phyloP scores from a whole-genome alignment of 352 stramenopile genomes.

The Phytophthora constricta region DNA sequence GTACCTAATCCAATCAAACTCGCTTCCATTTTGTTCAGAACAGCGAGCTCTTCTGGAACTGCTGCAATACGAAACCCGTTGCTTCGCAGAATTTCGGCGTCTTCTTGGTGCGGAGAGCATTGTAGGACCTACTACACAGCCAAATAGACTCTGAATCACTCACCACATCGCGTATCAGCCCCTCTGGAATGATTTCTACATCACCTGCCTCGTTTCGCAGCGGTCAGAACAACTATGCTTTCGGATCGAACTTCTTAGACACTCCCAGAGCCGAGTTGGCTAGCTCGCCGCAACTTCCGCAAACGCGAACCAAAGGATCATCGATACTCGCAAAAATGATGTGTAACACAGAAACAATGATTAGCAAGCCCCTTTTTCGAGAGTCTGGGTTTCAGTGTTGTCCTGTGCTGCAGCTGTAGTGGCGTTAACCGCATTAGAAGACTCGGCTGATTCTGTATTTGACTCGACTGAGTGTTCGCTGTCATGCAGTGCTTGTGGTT shows the following conservation, averaged over 20 bases:
- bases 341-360: no score
- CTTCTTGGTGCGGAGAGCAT: background rate
- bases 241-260: background rate
- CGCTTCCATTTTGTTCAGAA: background rate
- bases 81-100: background rate
- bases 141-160: background rate
- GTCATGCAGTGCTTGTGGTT: no score
- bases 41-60: background rate
- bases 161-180: background rate
- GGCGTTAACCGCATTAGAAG: no score
- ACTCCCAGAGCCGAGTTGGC: background rate
- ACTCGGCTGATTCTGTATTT: no score
- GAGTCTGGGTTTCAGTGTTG: no score
- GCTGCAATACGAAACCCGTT: background rate
- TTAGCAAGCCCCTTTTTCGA: no score
- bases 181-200: background rate
- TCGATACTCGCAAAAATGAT: background rate
- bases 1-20: background rate
- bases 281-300: background rate
- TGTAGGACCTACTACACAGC: background rate
- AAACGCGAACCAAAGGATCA: background rate
- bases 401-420: no score
- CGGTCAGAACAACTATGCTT: background rate
- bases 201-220: background rate
- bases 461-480: no score